Evolutionary conservation across 1,284 basidiomycete species (phyloP).

Genomic region (Gomphus bonarii): DNA sequence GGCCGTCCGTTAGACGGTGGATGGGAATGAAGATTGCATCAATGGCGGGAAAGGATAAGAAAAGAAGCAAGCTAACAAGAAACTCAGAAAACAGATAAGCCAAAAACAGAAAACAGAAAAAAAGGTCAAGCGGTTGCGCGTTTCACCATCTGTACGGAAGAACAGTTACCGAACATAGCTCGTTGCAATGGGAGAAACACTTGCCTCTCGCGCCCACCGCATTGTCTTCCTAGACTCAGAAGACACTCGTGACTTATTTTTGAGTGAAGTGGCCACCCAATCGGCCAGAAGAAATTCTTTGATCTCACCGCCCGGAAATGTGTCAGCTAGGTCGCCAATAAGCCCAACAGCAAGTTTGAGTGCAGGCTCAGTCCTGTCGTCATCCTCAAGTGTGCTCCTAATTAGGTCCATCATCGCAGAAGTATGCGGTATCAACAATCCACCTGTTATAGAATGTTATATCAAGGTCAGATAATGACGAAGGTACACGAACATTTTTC

Average conservation of each 20-base stretch:
- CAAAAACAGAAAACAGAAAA: constrained; percentile 4
- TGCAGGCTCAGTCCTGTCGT: constrained; percentile 75
- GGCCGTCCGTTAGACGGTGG: constrained; percentile 10
- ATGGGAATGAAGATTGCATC: constrained; percentile 7
- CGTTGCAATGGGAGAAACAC: constrained; percentile 15
- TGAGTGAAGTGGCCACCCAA: constrained; percentile 77
- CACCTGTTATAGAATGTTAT: constrained; percentile 28
- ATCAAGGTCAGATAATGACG: neutral
- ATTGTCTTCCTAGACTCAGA: constrained; percentile 68
- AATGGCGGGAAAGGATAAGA: constrained; percentile 16
- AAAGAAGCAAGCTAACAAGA: constrained; percentile 21
- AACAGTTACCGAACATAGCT: neutral
- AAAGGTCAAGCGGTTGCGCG: constrained; percentile 46
- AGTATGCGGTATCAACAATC: constrained; percentile 66
- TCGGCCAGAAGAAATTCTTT: constrained; percentile 70
- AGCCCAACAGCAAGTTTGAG: constrained; percentile 74
- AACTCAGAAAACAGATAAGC: constrained; percentile 16
- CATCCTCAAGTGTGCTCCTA: constrained; percentile 71
- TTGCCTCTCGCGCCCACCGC: constrained; percentile 76
- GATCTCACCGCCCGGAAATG: constrained; percentile 72
- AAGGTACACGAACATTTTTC: constrained; percentile 44
- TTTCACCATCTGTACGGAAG: constrained; percentile 50
- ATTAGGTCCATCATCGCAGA: constrained; percentile 76
- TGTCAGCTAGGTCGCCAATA: constrained; percentile 88
- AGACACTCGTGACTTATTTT: constrained; percentile 48